These are phyloP conservation scores for Stachybotrys elegans DNA, from an alignment of 2,329 filamentous ascomycete species.

Conservation along the genomic window DNA sequence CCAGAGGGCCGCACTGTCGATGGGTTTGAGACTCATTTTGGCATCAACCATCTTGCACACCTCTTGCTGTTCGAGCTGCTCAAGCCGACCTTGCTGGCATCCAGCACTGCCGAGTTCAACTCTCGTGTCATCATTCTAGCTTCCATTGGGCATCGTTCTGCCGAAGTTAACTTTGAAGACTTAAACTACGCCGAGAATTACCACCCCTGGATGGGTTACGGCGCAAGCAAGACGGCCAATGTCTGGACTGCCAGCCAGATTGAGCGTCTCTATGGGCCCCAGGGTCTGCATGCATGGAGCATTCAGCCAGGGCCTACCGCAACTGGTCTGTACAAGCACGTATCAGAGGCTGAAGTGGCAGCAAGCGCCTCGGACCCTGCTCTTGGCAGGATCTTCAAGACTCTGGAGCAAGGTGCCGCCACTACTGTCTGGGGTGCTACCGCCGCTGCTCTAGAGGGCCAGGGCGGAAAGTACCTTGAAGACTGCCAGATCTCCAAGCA, in stretches of 20 bases:
- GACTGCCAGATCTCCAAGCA: slow-evolving; percentile 13
- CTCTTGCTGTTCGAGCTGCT: slow-evolving; percentile 49
- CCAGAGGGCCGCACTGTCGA: slow-evolving; percentile 12
- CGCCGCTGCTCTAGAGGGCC: slow-evolving; percentile 30
- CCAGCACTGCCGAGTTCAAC: slow-evolving; percentile 29
- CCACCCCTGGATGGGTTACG: slow-evolving; percentile 32
- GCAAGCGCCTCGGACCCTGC: slow-evolving; percentile 13
- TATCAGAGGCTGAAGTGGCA: slow-evolving; percentile 5
- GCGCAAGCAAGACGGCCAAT: slow-evolving; percentile 42
- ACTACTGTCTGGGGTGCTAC: slow-evolving; percentile 36
- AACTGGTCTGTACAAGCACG: not conserved
- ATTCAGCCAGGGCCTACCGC: slow-evolving; percentile 32
- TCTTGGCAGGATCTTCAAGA: slow-evolving; percentile 7
- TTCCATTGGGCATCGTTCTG: slow-evolving; percentile 34
- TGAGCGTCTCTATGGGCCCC: slow-evolving; percentile 37
- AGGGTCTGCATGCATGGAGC: slow-evolving; percentile 31
- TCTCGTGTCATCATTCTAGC: slow-evolving; percentile 43
- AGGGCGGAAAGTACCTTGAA: slow-evolving; percentile 37
- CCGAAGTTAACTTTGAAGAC: slow-evolving; percentile 29
- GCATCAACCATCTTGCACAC: slow-evolving; percentile 47
- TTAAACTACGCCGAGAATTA: slow-evolving; percentile 25
- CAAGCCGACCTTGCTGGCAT: slow-evolving; percentile 33
- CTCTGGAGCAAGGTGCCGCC: slow-evolving; percentile 36
- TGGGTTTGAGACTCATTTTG: slow-evolving; percentile 37
- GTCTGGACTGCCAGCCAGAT: slow-evolving; percentile 44